Percentiles rank a stretch among this genome's conserved stretches.
phyloP scores from a whole-genome alignment of 257 asterid genomes.

The Catharanthus roseus region DNA sequence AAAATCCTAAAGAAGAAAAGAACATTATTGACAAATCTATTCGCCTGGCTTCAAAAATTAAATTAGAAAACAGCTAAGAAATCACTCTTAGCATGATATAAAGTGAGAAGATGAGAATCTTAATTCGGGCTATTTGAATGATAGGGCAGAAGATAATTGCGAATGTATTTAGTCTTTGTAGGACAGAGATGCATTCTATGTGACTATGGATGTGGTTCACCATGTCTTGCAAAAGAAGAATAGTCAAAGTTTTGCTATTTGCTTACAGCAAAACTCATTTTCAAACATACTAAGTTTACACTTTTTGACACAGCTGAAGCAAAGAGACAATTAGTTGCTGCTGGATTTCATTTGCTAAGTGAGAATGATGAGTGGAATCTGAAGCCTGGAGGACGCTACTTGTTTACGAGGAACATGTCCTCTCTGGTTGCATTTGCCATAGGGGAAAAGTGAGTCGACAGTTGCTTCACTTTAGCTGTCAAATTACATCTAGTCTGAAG shows the following conservation, averaged over 20 bases:
- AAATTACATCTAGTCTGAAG: neutral
- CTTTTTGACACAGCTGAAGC: conserved; percentile 66
- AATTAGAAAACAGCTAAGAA: neutral
- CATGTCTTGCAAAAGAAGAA: neutral
- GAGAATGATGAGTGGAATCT: conserved; percentile 94
- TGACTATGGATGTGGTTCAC: neutral
- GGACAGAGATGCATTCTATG: neutral
- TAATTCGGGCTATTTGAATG: neutral
- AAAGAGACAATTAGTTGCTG: conserved; percentile 68
- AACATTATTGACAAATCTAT: neutral
- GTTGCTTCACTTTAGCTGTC: conserved; percentile 7
- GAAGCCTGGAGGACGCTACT: conserved; percentile 97
- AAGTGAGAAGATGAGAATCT: neutral
- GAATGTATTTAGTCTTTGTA: neutral
- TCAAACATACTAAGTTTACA: neutral
- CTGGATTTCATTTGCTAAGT: conserved; percentile 83
- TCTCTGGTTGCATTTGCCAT: conserved; percentile 91
- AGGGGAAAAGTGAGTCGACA: conserved; percentile 75
- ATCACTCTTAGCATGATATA: neutral
- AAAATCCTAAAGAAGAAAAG: neutral
- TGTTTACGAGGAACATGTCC: conserved; percentile 95
- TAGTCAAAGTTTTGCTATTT: neutral
- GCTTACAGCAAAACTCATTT: neutral
- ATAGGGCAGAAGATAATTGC: neutral
- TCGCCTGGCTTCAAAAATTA: neutral